These are phyloP conservation scores for Thermothielavioides terrestris DNA, from an alignment of 495 filamentous ascomycete genomes.

Conservation along the genomic window DNA sequence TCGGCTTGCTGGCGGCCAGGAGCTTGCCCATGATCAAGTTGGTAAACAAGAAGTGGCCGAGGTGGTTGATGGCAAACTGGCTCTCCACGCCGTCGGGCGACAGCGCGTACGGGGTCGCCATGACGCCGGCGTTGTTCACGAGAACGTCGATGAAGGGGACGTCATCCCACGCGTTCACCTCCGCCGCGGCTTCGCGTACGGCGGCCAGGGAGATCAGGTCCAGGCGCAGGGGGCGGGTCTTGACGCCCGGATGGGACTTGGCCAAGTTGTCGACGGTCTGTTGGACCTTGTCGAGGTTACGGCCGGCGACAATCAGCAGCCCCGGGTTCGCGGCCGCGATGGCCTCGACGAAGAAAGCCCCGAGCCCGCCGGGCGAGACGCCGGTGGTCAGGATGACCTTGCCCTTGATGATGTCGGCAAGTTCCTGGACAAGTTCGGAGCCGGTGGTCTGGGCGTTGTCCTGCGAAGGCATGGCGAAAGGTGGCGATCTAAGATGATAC, in stretches of 20 bases:
- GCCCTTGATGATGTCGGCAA: slow-evolving; percentile 8
- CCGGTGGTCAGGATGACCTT: slow-evolving; percentile 40
- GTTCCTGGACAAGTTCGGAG: slow-evolving; percentile 8
- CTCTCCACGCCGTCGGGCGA: slow-evolving; percentile 58
- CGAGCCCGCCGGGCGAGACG: slow-evolving; percentile 35
- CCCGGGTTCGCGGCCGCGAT: slow-evolving; percentile 35
- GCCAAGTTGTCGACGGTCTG: slow-evolving; percentile 25
- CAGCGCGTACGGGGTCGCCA: slow-evolving; percentile 39
- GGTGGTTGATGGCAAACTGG: slow-evolving; percentile 62
- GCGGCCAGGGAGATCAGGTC: slow-evolving; percentile 39
- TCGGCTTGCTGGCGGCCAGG: slow-evolving; percentile 15
- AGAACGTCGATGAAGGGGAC: slow-evolving; percentile 49
- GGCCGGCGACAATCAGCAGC: slow-evolving; percentile 40
- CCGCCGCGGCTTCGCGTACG: slow-evolving; percentile 34
- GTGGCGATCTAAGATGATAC: too few relatives aligned
- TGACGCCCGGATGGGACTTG: slow-evolving; percentile 12
- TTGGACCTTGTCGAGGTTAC: slow-evolving; percentile 32
- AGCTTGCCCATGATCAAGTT: slow-evolving; percentile 50
- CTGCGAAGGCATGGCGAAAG: slow-evolving; percentile 17
- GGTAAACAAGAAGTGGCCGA: slow-evolving; percentile 61
- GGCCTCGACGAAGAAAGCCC: slow-evolving; percentile 30
- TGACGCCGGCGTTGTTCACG: slow-evolving; percentile 63
- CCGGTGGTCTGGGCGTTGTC: slow-evolving; percentile 14
- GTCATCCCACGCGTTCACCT: slow-evolving; percentile 25
- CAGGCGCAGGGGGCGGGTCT: slow-evolving; percentile 26